Conservation (phyloP, 768 basidiomycete species). For the Agaricus blazei region DNA sequence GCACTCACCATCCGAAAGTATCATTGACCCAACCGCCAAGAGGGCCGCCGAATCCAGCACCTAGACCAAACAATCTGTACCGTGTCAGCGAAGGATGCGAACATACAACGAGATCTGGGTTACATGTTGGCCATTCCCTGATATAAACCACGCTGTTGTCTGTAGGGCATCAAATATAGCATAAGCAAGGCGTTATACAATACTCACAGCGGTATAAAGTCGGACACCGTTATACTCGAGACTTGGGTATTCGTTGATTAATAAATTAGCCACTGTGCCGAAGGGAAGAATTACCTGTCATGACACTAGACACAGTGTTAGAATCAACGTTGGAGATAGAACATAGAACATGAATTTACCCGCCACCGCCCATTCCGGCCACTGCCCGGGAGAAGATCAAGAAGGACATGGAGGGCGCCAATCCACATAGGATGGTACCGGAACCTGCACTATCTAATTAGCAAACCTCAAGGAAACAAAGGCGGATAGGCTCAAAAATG, state of each 20-base stretch:
- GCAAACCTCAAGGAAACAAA: conserved; percentile 6
- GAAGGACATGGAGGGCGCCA: conserved; percentile 80
- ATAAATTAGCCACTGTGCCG: conserved; percentile 10
- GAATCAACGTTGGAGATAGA: conserved; percentile 17
- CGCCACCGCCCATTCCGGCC: conserved; percentile 91
- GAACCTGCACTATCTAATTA: conserved; percentile 39
- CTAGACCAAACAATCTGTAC: conserved; percentile 74
- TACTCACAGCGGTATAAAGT: conserved; percentile 83
- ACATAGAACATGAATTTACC: conserved; percentile 43
- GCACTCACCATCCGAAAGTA: conserved; percentile 72
- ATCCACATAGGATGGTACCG: conserved; percentile 82
- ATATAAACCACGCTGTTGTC: conserved; percentile 83
- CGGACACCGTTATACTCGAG: conserved; percentile 77
- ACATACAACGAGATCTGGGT: conserved; percentile 15
- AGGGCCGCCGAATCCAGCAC: conserved; percentile 76
- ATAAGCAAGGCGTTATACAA: conserved; percentile 8
- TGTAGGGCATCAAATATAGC: conserved; percentile 22
- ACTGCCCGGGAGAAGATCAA: conserved; percentile 79
- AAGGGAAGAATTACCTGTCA: conserved; percentile 58
- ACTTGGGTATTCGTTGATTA: conserved; percentile 41
- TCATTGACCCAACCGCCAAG: conserved; percentile 85
- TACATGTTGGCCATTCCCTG: conserved; percentile 91
- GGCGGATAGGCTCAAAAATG: background rate
- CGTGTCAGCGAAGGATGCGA: conserved; percentile 5
- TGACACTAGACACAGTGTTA: conserved; percentile 48